Evolutionary conservation across 805 yeast genomes (phyloP).

Genomic region (Saccharomycopsis fibuligera): DNA sequence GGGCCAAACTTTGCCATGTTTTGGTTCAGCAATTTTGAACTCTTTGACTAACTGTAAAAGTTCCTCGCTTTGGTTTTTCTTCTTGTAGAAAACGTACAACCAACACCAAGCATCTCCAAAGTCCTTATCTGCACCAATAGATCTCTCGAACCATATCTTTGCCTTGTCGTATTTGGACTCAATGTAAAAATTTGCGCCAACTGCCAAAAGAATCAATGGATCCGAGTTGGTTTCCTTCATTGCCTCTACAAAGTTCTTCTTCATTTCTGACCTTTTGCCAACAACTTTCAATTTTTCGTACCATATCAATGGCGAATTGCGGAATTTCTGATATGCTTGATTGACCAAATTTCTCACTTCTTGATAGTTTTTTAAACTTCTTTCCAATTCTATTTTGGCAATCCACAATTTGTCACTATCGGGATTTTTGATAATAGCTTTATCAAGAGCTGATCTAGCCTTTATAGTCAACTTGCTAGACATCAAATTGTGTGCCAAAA

Average conservation of each 20-base stretch:
- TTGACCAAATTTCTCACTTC: conserved; percentile 52
- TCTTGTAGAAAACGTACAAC: conserved; percentile 43
- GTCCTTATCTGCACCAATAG: conserved; percentile 45
- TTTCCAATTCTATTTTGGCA: conserved; percentile 55
- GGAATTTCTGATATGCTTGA: conserved; percentile 52
- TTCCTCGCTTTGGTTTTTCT: conserved; percentile 32
- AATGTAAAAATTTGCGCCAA: conserved; percentile 63
- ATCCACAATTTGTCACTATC: conserved; percentile 48
- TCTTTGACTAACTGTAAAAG: conserved; percentile 26
- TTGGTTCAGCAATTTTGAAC: conserved; percentile 19
- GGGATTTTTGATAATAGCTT: conserved; percentile 50
- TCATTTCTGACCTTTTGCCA: conserved; percentile 43
- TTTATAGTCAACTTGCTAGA: conserved; percentile 31
- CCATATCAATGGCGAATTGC: conserved; percentile 62
- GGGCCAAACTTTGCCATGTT: conserved; percentile 59
- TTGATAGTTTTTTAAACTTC: conserved; percentile 36
- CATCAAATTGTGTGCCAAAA: conserved; percentile 37
- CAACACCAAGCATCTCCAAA: conserved; percentile 79
- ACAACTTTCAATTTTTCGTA: conserved; percentile 42
- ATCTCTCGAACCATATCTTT: conserved; percentile 66
- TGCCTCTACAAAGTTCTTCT: conserved; percentile 63
- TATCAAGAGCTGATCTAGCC: conserved; percentile 69
- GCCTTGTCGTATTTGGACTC: conserved; percentile 62
- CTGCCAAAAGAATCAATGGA: conserved; percentile 48
- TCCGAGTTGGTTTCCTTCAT: conserved; percentile 58